These are phyloP conservation scores for Kluyveromyces dobzhanskii DNA, from an alignment of 805 yeast species.

Conservation along the genomic window DNA sequence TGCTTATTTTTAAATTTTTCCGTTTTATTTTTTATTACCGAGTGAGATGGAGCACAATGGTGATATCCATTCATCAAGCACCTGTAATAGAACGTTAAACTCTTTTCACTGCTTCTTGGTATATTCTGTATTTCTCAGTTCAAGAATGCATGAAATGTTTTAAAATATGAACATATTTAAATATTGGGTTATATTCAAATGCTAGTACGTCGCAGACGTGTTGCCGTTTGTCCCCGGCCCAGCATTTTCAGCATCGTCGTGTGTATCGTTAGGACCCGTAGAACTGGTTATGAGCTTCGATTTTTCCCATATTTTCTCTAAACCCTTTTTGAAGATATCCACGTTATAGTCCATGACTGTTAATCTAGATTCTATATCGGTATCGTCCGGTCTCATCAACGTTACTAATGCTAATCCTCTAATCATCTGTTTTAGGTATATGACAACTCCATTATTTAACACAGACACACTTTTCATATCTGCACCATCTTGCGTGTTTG, in stretches of 20 bases:
- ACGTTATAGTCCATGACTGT: conserved; percentile 86
- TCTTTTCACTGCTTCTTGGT: no score
- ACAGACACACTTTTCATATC: conserved; percentile 57
- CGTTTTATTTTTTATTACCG: no score
- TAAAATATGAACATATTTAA: no score
- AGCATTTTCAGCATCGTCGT: not conserved
- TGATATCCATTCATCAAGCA: no score
- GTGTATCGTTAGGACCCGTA: not conserved
- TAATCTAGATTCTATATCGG: conserved; percentile 38
- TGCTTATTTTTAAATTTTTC: conserved; percentile 21
- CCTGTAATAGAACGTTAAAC: no score
- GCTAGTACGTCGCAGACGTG: not conserved
- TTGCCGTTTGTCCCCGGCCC: not conserved
- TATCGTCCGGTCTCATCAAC: conserved; percentile 59
- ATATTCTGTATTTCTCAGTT: no score
- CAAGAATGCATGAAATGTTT: no score
- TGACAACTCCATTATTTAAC: conserved; percentile 73
- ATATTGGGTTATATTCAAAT: no score
- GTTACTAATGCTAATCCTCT: conserved; percentile 90
- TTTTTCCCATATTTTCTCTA: conserved; percentile 52
- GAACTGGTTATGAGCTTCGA: conserved; percentile 16
- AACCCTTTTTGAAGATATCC: conserved; percentile 64
- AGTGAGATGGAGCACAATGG: no score
- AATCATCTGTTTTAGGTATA: conserved; percentile 85
- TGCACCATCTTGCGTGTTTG: conserved; percentile 7